Evolutionary conservation across 2,329 filamentous ascomycete genomes (phyloP).

Genomic region (Scleromitrula shiraiana): DNA sequence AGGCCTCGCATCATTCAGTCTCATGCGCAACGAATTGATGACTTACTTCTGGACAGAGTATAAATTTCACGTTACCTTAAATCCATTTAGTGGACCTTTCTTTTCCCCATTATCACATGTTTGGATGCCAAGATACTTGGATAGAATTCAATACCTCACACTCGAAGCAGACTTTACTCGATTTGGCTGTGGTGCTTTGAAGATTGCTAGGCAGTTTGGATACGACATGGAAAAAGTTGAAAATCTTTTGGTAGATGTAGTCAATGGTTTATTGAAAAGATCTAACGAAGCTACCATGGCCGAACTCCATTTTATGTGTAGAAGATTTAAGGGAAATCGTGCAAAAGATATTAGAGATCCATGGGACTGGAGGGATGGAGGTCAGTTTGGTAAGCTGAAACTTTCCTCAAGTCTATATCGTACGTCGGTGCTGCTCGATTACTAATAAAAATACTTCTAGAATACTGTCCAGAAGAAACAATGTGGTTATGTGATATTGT

Average conservation of each 20-base stretch:
- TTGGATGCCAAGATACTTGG: constrained; percentile 21
- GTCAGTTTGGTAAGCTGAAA: background rate
- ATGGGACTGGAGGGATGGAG: background rate
- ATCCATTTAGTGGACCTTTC: constrained; percentile 18
- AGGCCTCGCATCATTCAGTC: constrained; percentile 15
- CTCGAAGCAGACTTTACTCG: constrained; percentile 28
- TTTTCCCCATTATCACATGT: constrained; percentile 24
- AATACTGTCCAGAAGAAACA: constrained; percentile 15
- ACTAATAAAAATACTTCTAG: background rate
- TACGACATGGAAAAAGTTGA: constrained; percentile 17
- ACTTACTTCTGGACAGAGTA: constrained; percentile 28
- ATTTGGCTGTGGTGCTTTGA: constrained; percentile 20
- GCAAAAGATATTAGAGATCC: constrained; percentile 1
- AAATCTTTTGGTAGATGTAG: constrained; percentile 8
- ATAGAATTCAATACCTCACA: constrained; percentile 24
- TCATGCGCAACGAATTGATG: constrained; percentile 24
- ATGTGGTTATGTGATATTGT: constrained; percentile 14
- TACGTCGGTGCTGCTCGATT: background rate
- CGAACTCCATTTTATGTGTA: constrained; percentile 15
- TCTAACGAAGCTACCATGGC: constrained; percentile 8
- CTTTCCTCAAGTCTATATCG: background rate
- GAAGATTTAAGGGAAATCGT: constrained; percentile 14
- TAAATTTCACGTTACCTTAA: constrained; percentile 27
- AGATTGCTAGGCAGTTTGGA: constrained; percentile 9
- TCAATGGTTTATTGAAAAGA: constrained; percentile 14